Evolutionary conservation across 805 yeast genomes (phyloP).

Genomic region (Yamadazyma sp.): DNA sequence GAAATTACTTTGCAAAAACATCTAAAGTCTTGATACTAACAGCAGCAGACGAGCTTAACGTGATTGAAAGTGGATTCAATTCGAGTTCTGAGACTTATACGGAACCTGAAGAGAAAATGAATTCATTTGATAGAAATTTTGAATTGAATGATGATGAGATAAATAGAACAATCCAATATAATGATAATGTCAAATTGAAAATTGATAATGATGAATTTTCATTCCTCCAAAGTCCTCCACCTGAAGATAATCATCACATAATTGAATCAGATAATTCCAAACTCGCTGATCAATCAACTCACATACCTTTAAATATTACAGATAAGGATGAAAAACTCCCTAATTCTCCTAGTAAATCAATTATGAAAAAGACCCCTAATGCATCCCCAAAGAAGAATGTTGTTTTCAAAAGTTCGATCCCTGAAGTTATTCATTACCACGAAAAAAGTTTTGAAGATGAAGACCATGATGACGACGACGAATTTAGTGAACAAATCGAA

Average conservation of each 20-base stretch:
- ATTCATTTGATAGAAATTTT: conserved; percentile 19
- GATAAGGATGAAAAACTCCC: conserved; percentile 8
- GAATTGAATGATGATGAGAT: conserved; percentile 15
- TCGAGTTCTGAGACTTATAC: conserved; percentile 43
- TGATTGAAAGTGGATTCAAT: no score
- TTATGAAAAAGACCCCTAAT: conserved; percentile 27
- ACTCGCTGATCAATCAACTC: neutral
- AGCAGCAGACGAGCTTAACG: conserved; percentile 8
- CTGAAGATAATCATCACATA: neutral
- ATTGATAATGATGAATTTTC: conserved; percentile 24
- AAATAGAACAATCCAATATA: conserved; percentile 12
- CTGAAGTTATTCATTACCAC: conserved; percentile 32
- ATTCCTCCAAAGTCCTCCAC: conserved; percentile 11
- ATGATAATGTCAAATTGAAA: no score
- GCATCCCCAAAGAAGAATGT: conserved; percentile 40
- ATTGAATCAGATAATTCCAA: neutral
- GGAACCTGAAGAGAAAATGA: conserved; percentile 1
- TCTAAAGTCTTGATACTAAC: no score
- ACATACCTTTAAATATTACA: neutral
- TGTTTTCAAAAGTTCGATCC: conserved; percentile 27
- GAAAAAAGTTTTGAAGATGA: conserved; percentile 5
- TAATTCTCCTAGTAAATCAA: conserved; percentile 38
- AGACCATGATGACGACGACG: conserved; percentile 8
- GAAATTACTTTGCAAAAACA: no score
- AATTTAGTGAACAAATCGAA: conserved; percentile 13